Percentiles rank a stretch among this genome's conserved stretches.
Conservation (phyloP, 371 early-diverging fungal species). For the Coemansia sp. region DNA sequence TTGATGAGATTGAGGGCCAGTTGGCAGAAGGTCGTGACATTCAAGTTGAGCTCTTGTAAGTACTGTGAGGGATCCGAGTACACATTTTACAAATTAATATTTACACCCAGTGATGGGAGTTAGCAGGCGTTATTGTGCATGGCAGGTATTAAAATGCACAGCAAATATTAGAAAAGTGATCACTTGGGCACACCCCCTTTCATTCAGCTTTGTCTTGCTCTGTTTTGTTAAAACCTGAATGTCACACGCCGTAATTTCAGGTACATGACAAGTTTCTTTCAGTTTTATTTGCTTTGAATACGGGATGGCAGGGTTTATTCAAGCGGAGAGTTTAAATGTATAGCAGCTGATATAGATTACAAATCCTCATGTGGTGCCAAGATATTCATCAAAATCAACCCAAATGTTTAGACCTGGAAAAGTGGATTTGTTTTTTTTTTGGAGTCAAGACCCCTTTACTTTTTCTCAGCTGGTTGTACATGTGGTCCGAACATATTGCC, state of each 20-base stretch:
- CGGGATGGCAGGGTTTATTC: neutral
- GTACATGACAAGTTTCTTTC: neutral
- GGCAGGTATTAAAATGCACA: slow-evolving; percentile 2
- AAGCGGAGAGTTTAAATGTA: neutral
- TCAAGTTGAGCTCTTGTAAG: slow-evolving; percentile 29
- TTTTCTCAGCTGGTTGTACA: slow-evolving; percentile 1
- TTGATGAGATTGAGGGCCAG: slow-evolving; percentile 35
- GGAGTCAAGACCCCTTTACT: neutral
- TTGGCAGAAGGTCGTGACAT: slow-evolving; percentile 26
- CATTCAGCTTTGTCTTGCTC: slow-evolving; percentile 1
- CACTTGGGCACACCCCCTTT: slow-evolving; percentile 11
- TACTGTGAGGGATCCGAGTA: neutral
- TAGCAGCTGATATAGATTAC: neutral
- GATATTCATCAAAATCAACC: neutral
- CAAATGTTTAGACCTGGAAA: neutral
- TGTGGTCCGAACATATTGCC: neutral
- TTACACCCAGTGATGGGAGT: neutral
- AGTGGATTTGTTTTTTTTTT: neutral
- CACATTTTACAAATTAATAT: neutral
- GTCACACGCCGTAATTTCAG: slow-evolving; percentile 4
- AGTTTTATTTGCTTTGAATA: neutral
- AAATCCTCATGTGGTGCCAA: slow-evolving; percentile 4
- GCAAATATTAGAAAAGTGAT: neutral
- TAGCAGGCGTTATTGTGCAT: slow-evolving; percentile 3
- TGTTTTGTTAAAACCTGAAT: neutral